phyloP scores from a whole-genome alignment of 2,329 filamentous ascomycete species.

The Fusarium poae region DNA sequence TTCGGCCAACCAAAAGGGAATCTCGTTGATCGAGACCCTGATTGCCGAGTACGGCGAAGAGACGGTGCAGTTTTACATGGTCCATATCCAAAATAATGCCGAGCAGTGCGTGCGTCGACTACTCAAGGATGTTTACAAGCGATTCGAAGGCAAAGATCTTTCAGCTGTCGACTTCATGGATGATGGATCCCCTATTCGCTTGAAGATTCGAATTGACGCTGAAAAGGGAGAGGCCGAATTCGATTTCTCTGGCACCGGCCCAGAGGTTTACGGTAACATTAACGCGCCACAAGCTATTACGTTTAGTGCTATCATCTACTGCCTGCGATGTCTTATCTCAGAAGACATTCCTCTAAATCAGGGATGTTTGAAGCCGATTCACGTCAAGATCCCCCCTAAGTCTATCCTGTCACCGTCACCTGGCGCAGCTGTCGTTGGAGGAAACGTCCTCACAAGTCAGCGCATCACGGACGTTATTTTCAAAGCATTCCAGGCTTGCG shows the following conservation, averaged over 20 bases:
- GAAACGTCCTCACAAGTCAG: slow-evolving; percentile 73
- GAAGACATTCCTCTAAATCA: slow-evolving; percentile 88
- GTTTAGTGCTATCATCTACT: slow-evolving; percentile 90
- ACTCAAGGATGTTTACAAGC: slow-evolving; percentile 76
- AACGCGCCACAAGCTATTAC: slow-evolving; percentile 87
- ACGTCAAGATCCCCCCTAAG: slow-evolving; percentile 78
- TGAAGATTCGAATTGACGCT: slow-evolving; percentile 80
- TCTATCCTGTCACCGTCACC: slow-evolving; percentile 82
- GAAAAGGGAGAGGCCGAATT: slow-evolving; percentile 83
- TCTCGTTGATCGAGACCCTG: slow-evolving; percentile 80
- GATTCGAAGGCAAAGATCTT: slow-evolving; percentile 78
- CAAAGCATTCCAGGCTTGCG: slow-evolving; percentile 83
- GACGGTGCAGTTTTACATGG: slow-evolving; percentile 88
- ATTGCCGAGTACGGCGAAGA: slow-evolving; percentile 83
- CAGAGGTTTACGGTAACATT: slow-evolving; percentile 83
- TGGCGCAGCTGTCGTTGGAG: slow-evolving; percentile 83
- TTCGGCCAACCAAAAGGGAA: slow-evolving; percentile 86
- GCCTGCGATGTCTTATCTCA: slow-evolving; percentile 80
- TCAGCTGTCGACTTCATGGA: slow-evolving; percentile 86
- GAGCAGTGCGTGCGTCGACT: slow-evolving; percentile 80
- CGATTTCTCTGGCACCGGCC: slow-evolving; percentile 83
- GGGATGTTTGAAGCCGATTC: slow-evolving; percentile 81
- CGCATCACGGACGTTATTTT: slow-evolving; percentile 61
- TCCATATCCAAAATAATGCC: slow-evolving; percentile 82
- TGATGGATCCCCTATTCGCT: slow-evolving; percentile 80